A percentile compares a stretch with the other conserved stretches of the same genome.
Evolutionary conservation across 805 yeast genomes (phyloP).

Genomic region (Maudiozyma serrabonitensis): DNA sequence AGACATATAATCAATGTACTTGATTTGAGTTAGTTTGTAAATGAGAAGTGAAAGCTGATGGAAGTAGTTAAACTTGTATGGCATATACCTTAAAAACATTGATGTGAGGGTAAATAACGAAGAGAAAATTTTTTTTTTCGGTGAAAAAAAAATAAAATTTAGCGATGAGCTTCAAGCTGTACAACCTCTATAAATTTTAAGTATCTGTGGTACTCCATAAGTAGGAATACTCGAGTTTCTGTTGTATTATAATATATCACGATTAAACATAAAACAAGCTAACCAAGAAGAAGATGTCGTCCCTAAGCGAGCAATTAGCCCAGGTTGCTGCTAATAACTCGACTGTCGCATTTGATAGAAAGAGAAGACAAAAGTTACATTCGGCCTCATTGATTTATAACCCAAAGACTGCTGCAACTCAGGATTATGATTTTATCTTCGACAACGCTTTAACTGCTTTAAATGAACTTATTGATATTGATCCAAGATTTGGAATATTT

Average conservation of each 20-base stretch:
- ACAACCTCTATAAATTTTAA: neutral
- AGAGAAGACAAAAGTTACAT: slow-evolving; percentile 76
- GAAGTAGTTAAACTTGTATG: no score
- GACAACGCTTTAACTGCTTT: slow-evolving; percentile 67
- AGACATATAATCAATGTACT: no score
- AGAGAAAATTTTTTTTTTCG: neutral
- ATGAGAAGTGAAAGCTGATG: no score
- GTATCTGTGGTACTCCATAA: neutral
- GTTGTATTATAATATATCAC: neutral
- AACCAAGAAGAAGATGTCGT: slow-evolving; percentile 31
- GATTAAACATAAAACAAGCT: no score
- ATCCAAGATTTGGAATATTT: slow-evolving; percentile 65
- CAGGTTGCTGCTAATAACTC: slow-evolving; percentile 54
- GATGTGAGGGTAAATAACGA: neutral
- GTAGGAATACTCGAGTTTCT: no score
- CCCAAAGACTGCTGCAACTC: slow-evolving; percentile 82
- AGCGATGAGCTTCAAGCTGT: neutral
- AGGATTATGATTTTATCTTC: slow-evolving; percentile 78
- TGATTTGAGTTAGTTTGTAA: no score
- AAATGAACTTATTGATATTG: slow-evolving; percentile 59
- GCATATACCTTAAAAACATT: neutral
- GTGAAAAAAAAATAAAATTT: neutral
- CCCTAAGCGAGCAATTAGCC: slow-evolving; percentile 76
- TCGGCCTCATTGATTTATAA: slow-evolving; percentile 82
- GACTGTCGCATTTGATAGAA: slow-evolving; percentile 75